phyloP scores from a whole-genome alignment of 2,329 filamentous ascomycete species.

The Arachnopeziza araneosa region DNA sequence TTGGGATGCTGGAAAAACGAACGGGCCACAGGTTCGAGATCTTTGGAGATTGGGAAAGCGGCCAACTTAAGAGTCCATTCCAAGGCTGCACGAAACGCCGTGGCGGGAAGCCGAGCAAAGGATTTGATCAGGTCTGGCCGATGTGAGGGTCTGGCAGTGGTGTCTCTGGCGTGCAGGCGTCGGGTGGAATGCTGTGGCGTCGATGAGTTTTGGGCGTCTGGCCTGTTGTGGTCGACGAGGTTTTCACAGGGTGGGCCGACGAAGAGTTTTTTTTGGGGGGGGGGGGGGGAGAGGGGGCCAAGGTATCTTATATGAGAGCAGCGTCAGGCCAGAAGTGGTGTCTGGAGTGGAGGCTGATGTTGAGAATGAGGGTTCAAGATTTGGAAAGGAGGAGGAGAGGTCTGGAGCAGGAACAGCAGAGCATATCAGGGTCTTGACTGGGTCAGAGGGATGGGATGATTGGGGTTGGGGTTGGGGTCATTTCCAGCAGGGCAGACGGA shows the following conservation, averaged over 20 bases:
- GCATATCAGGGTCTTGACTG: background rate
- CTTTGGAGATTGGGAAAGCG: conserved; percentile 2
- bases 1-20: background rate
- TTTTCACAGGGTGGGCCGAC: no score
- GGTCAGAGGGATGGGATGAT: background rate
- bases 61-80: conserved; percentile 16
- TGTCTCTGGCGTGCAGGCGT: background rate
- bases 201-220: background rate
- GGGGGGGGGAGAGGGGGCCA: no score
- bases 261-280: no score
- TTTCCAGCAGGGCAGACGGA: background rate
- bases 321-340: background rate
- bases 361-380: background rate
- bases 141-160: background rate
- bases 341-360: background rate
- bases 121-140: background rate
- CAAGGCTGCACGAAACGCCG: conserved; percentile 12
- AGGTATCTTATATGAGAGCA: background rate
- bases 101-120: conserved; percentile 14
- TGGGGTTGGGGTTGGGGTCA: background rate
- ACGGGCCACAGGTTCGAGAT: background rate
- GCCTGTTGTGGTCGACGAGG: background rate
- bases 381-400: background rate
- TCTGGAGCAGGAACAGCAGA: background rate
- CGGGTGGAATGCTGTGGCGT: background rate